Evolutionary conservation across 2,329 filamentous ascomycete species (phyloP), one percentile per base, ranked within the genome.

Genomic region (Neonectria magnoliae): DNA sequence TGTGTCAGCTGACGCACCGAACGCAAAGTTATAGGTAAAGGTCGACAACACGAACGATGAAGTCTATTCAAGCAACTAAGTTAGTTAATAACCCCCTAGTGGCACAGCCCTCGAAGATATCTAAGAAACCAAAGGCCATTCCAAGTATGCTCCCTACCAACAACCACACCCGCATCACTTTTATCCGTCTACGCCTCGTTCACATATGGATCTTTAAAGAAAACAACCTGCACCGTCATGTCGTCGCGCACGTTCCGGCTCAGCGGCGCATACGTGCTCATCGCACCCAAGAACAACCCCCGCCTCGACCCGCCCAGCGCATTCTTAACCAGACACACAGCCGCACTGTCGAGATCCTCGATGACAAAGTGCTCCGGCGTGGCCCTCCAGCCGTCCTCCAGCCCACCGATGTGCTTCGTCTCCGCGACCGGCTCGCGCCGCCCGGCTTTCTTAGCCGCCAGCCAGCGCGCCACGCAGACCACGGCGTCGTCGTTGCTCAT

Each of bases 151-250:
- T 9, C 7, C 36, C 3, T 10, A 5, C 8, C n/a, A 9, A 11
- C 16, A 11, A 11, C 38, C n/a, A 18, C 38, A 8, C 16, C 38
- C 38, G 6, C 7, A 41, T 18, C 38, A n/a, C 38, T 10, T n/a
- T n/a, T 18, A n/a, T 2, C 0, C 92, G 94, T 51, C 48, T 29
- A 51, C 29, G 57, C 94, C 83, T 76, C 95, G 91, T 72, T 95
- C 92, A 87, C 47, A 77, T 76, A 59, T 3, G 72, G 72, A 20
- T 74, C 72, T 44, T 67, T 74, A 55, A 80, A 80, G 66, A 96
- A 95, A 64, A 95, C 91, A 33, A 97, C 92, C 79, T 96, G 91
- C 16, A 96, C 91, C 0, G 93, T 96, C 59, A 95, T 84, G 76
- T 96, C 93, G 72, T 96, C 93, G 69, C 91, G 88, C 50, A 79